phyloP scores from a whole-genome alignment of 2,329 filamentous ascomycete genomes.

The Trichoderma arundinaceum region DNA sequence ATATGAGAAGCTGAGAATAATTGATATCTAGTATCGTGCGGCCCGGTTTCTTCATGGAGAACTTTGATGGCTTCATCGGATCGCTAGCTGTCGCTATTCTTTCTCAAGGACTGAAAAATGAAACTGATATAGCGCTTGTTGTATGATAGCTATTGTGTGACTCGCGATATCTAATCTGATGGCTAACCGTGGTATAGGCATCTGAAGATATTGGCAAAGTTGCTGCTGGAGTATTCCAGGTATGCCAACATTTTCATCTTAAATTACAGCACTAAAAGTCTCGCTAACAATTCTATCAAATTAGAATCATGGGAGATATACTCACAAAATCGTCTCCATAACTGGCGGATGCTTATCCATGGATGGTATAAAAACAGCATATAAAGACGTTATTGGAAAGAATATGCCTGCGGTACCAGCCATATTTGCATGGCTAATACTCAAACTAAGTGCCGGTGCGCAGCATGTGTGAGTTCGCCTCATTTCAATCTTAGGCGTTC shows the following conservation, averaged over 20 bases:
- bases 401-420: constrained; percentile 18
- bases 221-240: constrained; percentile 7
- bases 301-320: constrained; percentile 16
- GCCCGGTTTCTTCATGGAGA: constrained; percentile 30
- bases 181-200: neutral
- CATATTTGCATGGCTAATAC: constrained; percentile 9
- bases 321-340: constrained; percentile 21
- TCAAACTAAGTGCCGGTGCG: constrained; percentile 23
- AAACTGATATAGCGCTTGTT: constrained; percentile 17
- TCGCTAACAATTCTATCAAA: neutral
- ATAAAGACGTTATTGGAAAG: constrained; percentile 13
- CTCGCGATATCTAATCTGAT: rapidly evolving
- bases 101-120: constrained; percentile 10
- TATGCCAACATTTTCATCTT: neutral
- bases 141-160: neutral
- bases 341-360: constrained; percentile 12
- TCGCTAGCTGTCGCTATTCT: constrained; percentile 15
- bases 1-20: neutral
- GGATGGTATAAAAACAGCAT: neutral
- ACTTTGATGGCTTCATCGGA: constrained; percentile 28
- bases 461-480: constrained; percentile 21
- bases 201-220: constrained; percentile 23
- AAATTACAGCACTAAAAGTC: no score
- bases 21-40: neutral
- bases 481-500: no score